Evolutionary conservation across 2,329 filamentous ascomycete genomes (phyloP).

Genomic region (Arthroderma uncinatum): DNA sequence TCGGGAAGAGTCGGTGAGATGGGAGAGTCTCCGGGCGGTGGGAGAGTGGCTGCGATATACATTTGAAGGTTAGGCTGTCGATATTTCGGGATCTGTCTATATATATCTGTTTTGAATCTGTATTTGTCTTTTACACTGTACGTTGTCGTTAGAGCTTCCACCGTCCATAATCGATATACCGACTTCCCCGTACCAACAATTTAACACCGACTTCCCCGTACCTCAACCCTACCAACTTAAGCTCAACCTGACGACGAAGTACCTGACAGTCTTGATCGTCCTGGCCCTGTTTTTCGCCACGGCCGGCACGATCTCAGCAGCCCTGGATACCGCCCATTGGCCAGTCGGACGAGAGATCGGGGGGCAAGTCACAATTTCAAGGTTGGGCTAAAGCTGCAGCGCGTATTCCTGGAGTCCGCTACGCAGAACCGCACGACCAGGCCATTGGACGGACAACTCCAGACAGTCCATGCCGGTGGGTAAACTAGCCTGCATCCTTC

Average conservation of each 20-base stretch:
- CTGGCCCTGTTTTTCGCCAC: background rate
- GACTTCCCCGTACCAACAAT: too few relatives aligned
- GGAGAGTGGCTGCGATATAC: slow-evolving; percentile 66
- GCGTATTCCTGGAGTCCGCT: background rate
- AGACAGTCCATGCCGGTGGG: background rate
- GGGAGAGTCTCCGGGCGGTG: slow-evolving; percentile 82
- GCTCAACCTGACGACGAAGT: too few relatives aligned
- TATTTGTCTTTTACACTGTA: background rate
- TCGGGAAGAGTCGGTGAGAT: slow-evolving; percentile 74
- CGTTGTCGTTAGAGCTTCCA: background rate
- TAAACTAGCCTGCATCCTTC: background rate
- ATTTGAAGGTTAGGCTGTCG: slow-evolving; percentile 37
- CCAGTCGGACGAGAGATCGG: background rate
- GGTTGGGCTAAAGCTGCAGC: background rate
- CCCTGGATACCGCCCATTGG: background rate
- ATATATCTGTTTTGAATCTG: background rate
- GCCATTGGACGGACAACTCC: slow-evolving; percentile 2
- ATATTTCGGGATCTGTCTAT: background rate
- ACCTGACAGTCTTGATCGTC: too few relatives aligned
- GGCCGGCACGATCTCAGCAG: background rate
- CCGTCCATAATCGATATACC: background rate
- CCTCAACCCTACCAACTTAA: too few relatives aligned
- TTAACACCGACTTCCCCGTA: too few relatives aligned
- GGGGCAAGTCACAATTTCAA: background rate
- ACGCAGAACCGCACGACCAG: background rate